Conservation (phyloP, 2,329 filamentous ascomycete species). For the Colletotrichum phormii region DNA sequence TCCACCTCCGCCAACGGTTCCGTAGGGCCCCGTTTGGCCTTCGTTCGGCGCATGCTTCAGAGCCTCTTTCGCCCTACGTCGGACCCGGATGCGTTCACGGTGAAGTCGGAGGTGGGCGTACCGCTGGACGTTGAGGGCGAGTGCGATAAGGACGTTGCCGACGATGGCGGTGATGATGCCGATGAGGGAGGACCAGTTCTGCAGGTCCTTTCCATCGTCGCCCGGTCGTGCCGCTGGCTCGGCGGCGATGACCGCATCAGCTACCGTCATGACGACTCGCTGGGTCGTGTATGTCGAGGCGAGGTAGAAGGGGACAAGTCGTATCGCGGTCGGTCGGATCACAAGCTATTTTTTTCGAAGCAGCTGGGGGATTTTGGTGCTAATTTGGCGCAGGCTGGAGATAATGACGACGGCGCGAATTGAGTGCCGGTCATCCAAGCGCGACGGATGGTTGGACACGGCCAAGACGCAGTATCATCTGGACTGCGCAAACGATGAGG, state of each 20-base stretch:
- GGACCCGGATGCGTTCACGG: conserved; percentile 72
- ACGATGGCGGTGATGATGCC: conserved; percentile 93
- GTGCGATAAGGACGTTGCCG: conserved; percentile 93
- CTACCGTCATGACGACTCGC: conserved; percentile 21
- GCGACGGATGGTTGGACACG: conserved; percentile 29
- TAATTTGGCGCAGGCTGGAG: conserved; percentile 29
- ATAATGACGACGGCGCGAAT: conserved; percentile 22
- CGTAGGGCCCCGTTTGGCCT: conserved; percentile 47
- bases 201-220: conserved; percentile 61
- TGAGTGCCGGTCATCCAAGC: conserved; percentile 32
- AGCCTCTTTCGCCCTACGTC: conserved; percentile 65
- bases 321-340: neutral
- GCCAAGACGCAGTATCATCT: conserved; percentile 31
- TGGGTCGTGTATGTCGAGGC: neutral
- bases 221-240: conserved; percentile 30
- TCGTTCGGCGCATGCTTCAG: conserved; percentile 56
- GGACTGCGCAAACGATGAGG: conserved; percentile 16
- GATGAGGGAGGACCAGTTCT: conserved; percentile 91
- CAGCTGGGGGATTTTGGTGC: conserved; percentile 1
- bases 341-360: conserved; percentile 12
- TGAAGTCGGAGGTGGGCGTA: conserved; percentile 92
- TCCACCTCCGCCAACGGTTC: conserved; percentile 44
- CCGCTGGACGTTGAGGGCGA: conserved; percentile 95
- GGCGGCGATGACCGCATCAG: conserved; percentile 24
- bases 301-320: neutral